phyloP scores from a whole-genome alignment of 129 eudicot genomes.

The Centella asiatica region DNA sequence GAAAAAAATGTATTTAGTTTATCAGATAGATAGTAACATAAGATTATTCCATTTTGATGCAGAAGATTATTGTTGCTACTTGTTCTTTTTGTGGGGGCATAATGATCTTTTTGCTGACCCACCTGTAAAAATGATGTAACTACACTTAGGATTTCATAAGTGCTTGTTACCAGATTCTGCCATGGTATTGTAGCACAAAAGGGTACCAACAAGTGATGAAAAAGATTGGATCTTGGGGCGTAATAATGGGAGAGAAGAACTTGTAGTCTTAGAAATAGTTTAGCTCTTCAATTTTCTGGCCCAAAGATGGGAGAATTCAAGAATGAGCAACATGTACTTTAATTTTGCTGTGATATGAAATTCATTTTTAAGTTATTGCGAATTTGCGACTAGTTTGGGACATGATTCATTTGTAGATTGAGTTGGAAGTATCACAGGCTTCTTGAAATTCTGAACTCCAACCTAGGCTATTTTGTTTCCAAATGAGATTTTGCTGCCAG shows the following conservation, averaged over 20 bases:
- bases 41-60: slow-evolving; percentile 26
- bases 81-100: not conserved
- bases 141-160: slow-evolving; percentile 15
- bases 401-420: too few relatives aligned
- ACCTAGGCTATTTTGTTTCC: too few relatives aligned
- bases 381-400: too few relatives aligned
- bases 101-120: not conserved
- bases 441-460: too few relatives aligned
- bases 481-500: too few relatives aligned
- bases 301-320: too few relatives aligned
- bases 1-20: not conserved
- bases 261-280: slow-evolving; percentile 5
- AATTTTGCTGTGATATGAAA: too few relatives aligned
- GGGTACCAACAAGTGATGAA: slow-evolving; percentile 15
- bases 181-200: not conserved
- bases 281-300: slow-evolving; percentile 23
- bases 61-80: slow-evolving; percentile 5
- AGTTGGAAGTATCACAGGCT: too few relatives aligned
- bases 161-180: not conserved
- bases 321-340: too few relatives aligned
- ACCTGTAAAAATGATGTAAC: slow-evolving; percentile 34
- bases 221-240: slow-evolving; percentile 21
- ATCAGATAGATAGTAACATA: not conserved
- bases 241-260: slow-evolving; percentile 24
- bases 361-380: too few relatives aligned